Conservation (phyloP, 495 filamentous ascomycete species). For the Chaetomium cochliodes region DNA sequence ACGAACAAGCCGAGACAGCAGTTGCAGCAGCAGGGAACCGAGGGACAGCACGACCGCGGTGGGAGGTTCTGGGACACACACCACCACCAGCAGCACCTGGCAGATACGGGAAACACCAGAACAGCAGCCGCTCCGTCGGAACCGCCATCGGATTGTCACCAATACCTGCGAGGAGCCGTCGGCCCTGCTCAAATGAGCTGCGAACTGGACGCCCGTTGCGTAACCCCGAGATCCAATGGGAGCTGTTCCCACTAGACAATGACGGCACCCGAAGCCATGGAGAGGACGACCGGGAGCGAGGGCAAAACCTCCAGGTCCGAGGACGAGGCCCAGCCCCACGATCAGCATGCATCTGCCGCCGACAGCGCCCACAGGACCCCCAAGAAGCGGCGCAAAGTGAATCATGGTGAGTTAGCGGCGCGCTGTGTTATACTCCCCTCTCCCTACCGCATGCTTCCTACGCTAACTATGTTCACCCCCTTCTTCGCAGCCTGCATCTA, state of each 20-base stretch:
- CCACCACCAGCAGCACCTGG: conserved; percentile 14
- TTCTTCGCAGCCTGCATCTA: conserved; percentile 87
- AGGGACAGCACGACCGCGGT: conserved; percentile 11
- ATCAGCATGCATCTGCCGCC: conserved; percentile 44
- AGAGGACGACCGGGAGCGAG: conserved; percentile 51
- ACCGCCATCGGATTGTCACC: conserved; percentile 36
- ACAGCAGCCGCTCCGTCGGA: conserved; percentile 29
- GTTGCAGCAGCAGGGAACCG: background rate
- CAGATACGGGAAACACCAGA: conserved; percentile 5
- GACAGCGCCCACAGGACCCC: conserved; percentile 59
- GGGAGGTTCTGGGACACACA: background rate
- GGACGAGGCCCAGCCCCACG: conserved; percentile 45
- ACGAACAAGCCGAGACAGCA: conserved; percentile 12
- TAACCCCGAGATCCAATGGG: conserved; percentile 53
- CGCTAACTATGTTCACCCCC: conserved; percentile 50
- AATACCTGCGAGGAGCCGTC: conserved; percentile 50
- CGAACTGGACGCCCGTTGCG: conserved; percentile 51
- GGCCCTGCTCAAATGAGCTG: conserved; percentile 48
- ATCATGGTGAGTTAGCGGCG: conserved; percentile 75
- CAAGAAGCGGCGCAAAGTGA: conserved; percentile 98
- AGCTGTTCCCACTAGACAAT: conserved; percentile 40
- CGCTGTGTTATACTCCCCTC: conserved; percentile 29
- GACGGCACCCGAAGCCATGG: conserved; percentile 46
- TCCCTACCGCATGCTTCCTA: conserved; percentile 25
- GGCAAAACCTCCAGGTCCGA: conserved; percentile 51